phyloP scores from a whole-genome alignment of 2,329 filamentous ascomycete species.

The Neocatenulostroma microsporum region DNA sequence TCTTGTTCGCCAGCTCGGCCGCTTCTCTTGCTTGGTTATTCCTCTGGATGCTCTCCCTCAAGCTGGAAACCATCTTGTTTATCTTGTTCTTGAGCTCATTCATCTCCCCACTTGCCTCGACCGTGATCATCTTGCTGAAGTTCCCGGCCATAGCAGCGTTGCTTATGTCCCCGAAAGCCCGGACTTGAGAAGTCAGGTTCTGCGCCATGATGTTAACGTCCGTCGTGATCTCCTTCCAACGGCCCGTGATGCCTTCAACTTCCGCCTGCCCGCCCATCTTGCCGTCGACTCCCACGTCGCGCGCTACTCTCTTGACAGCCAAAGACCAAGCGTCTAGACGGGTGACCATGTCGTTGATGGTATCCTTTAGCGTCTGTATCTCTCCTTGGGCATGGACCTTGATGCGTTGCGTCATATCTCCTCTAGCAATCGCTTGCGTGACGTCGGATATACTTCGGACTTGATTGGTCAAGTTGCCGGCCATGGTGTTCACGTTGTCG shows the following conservation, averaged over 20 bases:
- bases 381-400: constrained; percentile 92
- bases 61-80: constrained; percentile 97
- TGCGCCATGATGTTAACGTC: constrained; percentile 88
- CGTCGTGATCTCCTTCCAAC: constrained; percentile 97
- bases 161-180: constrained; percentile 97
- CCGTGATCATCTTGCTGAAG: constrained; percentile 92
- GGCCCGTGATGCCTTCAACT: constrained; percentile 81
- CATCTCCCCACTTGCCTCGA: constrained; percentile 97
- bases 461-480: constrained; percentile 55
- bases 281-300: constrained; percentile 93
- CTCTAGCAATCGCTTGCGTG: constrained; percentile 89
- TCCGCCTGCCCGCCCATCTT: constrained; percentile 98
- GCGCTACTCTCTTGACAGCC: constrained; percentile 89
- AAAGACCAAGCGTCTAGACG: constrained; percentile 92
- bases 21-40: constrained; percentile 94
- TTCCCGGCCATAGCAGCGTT: constrained; percentile 94
- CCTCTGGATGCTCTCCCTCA: constrained; percentile 90
- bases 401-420: constrained; percentile 93
- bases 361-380: constrained; percentile 87
- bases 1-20: constrained; percentile 93
- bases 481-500: constrained; percentile 62
- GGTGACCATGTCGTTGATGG: constrained; percentile 98
- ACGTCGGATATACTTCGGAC: constrained; percentile 90
- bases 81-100: constrained; percentile 98
- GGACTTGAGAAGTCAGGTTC: constrained; percentile 87